Conservation (phyloP, 371 early-diverging fungal species). For the Mucor mucedo region DNA sequence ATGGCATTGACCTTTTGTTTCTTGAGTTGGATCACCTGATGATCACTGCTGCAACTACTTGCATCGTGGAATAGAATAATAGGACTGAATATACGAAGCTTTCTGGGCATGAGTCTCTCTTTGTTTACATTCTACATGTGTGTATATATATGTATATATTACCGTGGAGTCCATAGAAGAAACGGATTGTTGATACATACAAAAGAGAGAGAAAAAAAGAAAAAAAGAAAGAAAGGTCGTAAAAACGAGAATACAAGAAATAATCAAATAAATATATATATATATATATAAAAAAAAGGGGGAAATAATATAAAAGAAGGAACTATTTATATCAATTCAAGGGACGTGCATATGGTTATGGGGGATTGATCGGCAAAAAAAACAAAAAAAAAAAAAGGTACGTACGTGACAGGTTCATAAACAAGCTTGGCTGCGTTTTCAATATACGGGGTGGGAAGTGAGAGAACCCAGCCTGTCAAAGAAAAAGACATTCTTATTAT, state of each 20-base stretch:
- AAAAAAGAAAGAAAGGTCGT: not conserved
- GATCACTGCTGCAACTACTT: slow-evolving; percentile 17
- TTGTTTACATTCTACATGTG: not conserved
- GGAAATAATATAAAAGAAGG: slow-evolving; percentile 3
- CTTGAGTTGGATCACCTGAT: slow-evolving; percentile 20
- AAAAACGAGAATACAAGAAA: not conserved
- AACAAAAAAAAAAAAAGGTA: not conserved
- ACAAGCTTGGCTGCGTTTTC: slow-evolving; percentile 5
- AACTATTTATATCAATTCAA: slow-evolving; percentile 18
- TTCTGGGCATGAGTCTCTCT: not conserved
- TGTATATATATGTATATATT: too few relatives aligned
- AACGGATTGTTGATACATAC: not conserved
- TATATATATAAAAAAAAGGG: not conserved
- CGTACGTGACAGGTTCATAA: slow-evolving; percentile 4
- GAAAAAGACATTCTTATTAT: not conserved
- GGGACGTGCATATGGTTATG: slow-evolving; percentile 19
- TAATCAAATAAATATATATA: not conserved
- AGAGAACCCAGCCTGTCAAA: too few relatives aligned
- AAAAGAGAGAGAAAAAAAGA: slow-evolving; percentile 1
- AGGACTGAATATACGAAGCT: slow-evolving; percentile 37
- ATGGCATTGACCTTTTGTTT: slow-evolving; percentile 29
- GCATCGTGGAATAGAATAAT: slow-evolving; percentile 31
- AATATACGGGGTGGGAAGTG: not conserved
- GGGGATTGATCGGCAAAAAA: slow-evolving; percentile 14
- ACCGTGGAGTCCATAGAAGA: not conserved